Evolutionary conservation across 108 stramenopile species (phyloP), one percentile per base, ranked within the genome.

Genomic region (Pseudonitzschia multistriata): DNA sequence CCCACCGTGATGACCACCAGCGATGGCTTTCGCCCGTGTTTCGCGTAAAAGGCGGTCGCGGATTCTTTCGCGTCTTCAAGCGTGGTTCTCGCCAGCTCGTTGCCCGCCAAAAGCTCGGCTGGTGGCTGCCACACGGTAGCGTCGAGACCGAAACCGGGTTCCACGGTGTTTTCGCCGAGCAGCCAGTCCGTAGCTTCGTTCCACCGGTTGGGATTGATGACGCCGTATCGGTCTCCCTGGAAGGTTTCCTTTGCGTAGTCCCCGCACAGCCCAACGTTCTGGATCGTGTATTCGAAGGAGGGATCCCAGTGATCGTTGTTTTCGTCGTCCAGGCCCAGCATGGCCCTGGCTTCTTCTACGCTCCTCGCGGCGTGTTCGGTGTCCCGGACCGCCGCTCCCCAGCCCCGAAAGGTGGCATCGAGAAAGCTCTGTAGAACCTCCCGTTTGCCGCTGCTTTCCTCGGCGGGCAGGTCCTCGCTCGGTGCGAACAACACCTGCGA

Each of bases 1-100:
- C 81, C 81, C n/a, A 83, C 78, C 28, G 78, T 79, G 11, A 83
- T 77, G 25, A 83, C 78, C 10, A 79, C 78, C 17, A 83, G 66
- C 25, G 74, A 76, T 28, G 79, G 81, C 21, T 68, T 67, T 0
- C 71, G 65, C 13, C 77, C 77, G 36, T 79, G 45, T 6, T 34
- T 25, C 34, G 61, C 35, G 22, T 62, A 22, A 49, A 83, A 76
- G 17, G 49, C 33, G 10, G 25, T 40, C 15, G 81, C 81, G 29
- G 78, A 79, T 13, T 36, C 35, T 39, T 67, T 66, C 0, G 81
- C 74, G 33, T 74, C 74, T 17, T 66, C 62, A 30, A 83, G 59
- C 19, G 53, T 47, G 14, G 49, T 71, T 28, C 79, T 78, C 28
- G 62, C 77, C 25, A 83, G 40, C 53, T 83, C 76, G 42, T 75